Base-by-base conservation (phyloP, 768 basidiomycete species). In the Rhodocollybia butyracea region DNA sequence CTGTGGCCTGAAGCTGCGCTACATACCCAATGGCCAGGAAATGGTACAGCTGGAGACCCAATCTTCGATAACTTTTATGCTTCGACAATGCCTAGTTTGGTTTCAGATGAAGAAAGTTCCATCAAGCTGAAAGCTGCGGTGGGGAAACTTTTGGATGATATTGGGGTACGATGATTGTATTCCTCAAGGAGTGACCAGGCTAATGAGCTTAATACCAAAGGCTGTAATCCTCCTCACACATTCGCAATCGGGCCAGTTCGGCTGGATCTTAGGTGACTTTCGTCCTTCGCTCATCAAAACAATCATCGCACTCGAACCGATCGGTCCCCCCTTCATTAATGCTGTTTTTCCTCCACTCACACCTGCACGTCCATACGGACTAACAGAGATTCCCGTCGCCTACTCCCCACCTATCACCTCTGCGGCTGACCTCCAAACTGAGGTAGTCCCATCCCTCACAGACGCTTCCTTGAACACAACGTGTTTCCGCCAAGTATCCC, bases 271-370 rank as follows among this genome's bases (percentile, higher is more conserved):
- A 32, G 73, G 61, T 10, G 74, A 75, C 42, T 55, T 64, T 3
- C 68, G 71, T 13, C 73, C 73, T 8, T 57, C 58, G 39, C 58
- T 66, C 42, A 65, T 75, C 24, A 70, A 66, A 50, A 71, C 67
- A 22, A 72, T 75, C 29, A 63, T 75, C 17, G 70, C 73, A 10
- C 61, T 75, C 39, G 73, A 75, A 56, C 73, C 73, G 11, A 58
- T 26, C 2, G 73, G 73, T 1, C 73, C 73, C 6, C 73, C 73
- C 2, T 74, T 75, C 65, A 64, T 66, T 45, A 57, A 59, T 21
- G 62, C 56, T 10, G 42, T 64, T 24, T 63, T 73, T 31, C 66
- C 70, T 40, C 64, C 54, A 22, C 64, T 66, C 47, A 65, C 60
- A 4, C 56, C 64, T 6, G 60, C 59, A 13, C 73, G 72, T 19